Conservation (phyloP, 1,284 basidiomycete genomes). For the Ceratobasidium theobromae region DNA sequence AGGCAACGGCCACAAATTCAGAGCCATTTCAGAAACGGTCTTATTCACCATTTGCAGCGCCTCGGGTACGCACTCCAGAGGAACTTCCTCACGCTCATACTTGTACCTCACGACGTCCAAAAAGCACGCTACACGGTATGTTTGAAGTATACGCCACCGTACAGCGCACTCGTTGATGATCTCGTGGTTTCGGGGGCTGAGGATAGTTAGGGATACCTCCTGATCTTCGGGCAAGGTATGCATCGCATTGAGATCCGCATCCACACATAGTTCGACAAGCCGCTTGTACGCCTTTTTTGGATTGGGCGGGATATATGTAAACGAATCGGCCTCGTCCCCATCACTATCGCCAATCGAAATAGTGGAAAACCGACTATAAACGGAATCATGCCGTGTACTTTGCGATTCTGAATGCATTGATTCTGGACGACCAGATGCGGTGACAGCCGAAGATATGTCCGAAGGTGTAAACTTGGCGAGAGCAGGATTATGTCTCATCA, state of each 20-base stretch:
- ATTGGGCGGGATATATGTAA: constrained; percentile 90
- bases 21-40: constrained; percentile 64
- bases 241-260: constrained; percentile 88
- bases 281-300: constrained; percentile 83
- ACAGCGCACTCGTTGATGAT: constrained; percentile 85
- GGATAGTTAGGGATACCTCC: constrained; percentile 91
- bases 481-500: constrained; percentile 86
- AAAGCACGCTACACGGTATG: constrained; percentile 80
- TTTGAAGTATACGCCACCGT: constrained; percentile 84
- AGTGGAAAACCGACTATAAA: constrained; percentile 64
- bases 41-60: constrained; percentile 75
- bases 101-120: constrained; percentile 84
- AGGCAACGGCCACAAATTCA: constrained; percentile 76
- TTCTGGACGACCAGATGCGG: constrained; percentile 52
- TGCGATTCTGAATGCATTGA: constrained; percentile 54
- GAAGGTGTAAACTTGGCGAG: constrained; percentile 75
- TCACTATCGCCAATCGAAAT: constrained; percentile 61
- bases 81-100: constrained; percentile 88
- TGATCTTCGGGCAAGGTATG: constrained; percentile 90
- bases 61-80: constrained; percentile 91
- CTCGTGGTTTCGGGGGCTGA: constrained; percentile 80
- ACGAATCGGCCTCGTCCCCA: constrained; percentile 66
- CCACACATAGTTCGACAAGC: constrained; percentile 81
- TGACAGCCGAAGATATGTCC: constrained; percentile 51
- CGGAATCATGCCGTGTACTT: constrained; percentile 56